Conservation (phyloP, 352 stramenopile species). For the Lagenidium sp. region DNA sequence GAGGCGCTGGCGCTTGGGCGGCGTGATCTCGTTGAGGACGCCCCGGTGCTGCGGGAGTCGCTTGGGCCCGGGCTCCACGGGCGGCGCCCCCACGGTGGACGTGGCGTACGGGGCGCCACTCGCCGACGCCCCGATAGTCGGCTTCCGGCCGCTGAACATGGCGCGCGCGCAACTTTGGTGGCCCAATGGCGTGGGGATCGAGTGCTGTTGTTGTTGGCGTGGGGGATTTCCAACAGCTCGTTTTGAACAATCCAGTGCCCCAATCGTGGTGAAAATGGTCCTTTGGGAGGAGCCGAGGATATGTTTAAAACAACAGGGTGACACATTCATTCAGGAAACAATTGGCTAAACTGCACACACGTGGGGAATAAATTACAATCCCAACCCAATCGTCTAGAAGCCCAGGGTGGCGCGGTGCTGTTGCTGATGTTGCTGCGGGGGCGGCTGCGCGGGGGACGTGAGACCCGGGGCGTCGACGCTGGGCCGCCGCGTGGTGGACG, state of each 20-base stretch:
- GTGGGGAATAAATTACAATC: constrained; percentile 5
- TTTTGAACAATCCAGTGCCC: no score
- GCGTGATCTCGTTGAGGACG: constrained; percentile 3
- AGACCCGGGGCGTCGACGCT: no score
- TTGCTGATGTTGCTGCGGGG: constrained; percentile 7
- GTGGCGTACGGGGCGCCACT: no score
- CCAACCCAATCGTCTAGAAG: constrained; percentile 39
- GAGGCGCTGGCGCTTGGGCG: constrained; percentile 60
- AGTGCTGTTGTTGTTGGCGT: not conserved
- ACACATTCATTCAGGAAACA: no score
- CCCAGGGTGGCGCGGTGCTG: constrained; percentile 50
- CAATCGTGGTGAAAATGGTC: no score
- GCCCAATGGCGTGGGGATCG: no score
- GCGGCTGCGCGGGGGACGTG: constrained; percentile 18
- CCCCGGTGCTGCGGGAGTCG: not conserved
- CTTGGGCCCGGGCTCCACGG: constrained; percentile 5
- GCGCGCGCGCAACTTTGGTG: no score
- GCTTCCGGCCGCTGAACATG: constrained; percentile 75
- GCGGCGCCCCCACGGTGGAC: constrained; percentile 13
- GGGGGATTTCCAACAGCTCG: not conserved
- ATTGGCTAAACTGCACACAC: no score
- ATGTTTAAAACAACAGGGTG: not conserved
- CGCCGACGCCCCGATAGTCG: constrained; percentile 53
- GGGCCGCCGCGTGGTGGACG: no score
- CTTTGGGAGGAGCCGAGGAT: no score